Evolutionary conservation across 108 stramenopile species (phyloP), one percentile per base, ranked within the genome.

Genomic region (Chaetoceros muelleri): DNA sequence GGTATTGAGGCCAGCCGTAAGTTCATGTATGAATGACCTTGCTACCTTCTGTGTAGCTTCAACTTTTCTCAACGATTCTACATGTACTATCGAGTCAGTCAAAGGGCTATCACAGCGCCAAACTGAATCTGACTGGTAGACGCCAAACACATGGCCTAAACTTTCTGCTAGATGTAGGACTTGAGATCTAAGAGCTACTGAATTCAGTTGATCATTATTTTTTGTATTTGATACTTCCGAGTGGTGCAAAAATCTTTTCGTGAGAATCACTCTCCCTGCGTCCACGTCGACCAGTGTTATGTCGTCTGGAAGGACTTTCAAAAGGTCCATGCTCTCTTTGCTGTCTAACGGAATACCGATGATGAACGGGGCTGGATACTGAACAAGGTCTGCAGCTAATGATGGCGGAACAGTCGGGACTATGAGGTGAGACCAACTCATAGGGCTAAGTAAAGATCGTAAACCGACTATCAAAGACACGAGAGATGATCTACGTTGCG

Each of bases 331-430:
- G 46, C 75, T 84, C 22, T 72, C 71, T 27, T 68, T 66, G 30
- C 82, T 84, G 53, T 87, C 81, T 25, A 82, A 76, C 13, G 85
- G 74, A 8, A 85, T 60, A 10, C 90, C 90, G 10, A 91, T 52
- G 47, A 91, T 81, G 47, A 87, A 91, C 34, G 90, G 90, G 18
- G 90, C 90, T 21, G 90, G 90, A 67, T 91, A 91, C 56, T 91
- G 85, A 22, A 91, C 55, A 25, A 91, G 70, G 58, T 91, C 90
- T 29, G 60, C 70, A 7, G 82, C 81, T 58, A 91, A 66, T n/a
- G 84, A 67, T 17, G 79, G 55, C 21, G 90, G 90, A 18, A 83
- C 85, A 23, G 80, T 60, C 8, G 90, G 90, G 25, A 87, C 84
- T 10, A 83, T 47, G 52, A 91, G 66, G 65, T 91, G 90, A 40